Evolutionary conservation across 192 early-diverging fungal genomes (phyloP).

Genomic region (Entophlyctis luteolus): DNA sequence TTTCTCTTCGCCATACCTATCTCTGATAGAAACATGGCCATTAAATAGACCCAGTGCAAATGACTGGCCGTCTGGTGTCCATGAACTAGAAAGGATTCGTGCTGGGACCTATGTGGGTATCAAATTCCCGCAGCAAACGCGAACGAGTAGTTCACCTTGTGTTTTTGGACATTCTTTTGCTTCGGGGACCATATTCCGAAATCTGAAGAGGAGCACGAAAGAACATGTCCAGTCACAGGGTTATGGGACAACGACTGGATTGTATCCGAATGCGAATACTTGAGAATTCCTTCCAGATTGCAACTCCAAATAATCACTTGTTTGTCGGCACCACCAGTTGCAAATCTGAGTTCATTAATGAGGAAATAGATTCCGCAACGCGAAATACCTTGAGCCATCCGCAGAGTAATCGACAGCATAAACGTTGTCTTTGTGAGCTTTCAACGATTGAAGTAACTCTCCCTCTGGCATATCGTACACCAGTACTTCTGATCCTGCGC

Average conservation of each 20-base stretch:
- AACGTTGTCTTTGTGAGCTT: conserved; percentile 56
- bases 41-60: conserved; percentile 58
- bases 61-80: conserved; percentile 55
- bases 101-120: conserved; percentile 41
- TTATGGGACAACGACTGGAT: conserved; percentile 51
- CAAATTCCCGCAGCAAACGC: too few relatives aligned
- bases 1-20: conserved; percentile 50
- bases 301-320: conserved; percentile 59
- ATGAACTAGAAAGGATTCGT: conserved; percentile 43
- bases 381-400: conserved; percentile 26
- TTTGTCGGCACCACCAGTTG: conserved; percentile 59
- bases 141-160: too few relatives aligned
- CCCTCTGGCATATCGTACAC: conserved; percentile 53
- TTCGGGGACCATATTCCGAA: conserved; percentile 59
- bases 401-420: conserved; percentile 37
- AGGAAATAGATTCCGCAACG: conserved; percentile 9
- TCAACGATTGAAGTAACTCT: conserved; percentile 48
- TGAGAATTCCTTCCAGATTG: conserved; percentile 50
- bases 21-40: conserved; percentile 53
- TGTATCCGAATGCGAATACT: conserved; percentile 55
- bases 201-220: conserved; percentile 51
- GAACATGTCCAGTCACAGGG: conserved; percentile 45
- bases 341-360: conserved; percentile 36
- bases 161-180: conserved; percentile 50
- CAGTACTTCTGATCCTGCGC: conserved; percentile 49